phyloP scores from a whole-genome alignment of 768 basidiomycete species.

The Macrolepiota fuliginosa region DNA sequence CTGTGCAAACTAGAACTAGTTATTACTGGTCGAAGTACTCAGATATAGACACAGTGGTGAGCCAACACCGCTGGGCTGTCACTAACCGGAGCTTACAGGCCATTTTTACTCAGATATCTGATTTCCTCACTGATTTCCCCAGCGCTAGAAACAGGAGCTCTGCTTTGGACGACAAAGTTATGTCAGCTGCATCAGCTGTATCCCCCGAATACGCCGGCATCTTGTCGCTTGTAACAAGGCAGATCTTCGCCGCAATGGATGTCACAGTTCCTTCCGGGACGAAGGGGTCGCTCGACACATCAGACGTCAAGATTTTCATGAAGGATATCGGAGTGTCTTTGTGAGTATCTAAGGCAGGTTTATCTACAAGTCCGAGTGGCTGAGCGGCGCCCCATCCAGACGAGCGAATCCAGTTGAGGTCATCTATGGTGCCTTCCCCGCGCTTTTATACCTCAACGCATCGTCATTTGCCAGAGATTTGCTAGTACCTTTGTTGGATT shows the following conservation, averaged over 20 bases:
- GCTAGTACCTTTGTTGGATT: conserved; percentile 48
- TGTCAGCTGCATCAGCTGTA: conserved; percentile 32
- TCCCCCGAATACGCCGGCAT: conserved; percentile 39
- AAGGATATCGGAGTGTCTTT: conserved; percentile 41
- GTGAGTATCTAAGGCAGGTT: conserved; percentile 29
- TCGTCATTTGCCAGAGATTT: conserved; percentile 37
- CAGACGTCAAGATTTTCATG: conserved; percentile 45
- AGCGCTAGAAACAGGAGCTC: conserved; percentile 33
- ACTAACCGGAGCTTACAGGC: background rate
- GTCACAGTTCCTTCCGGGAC: conserved; percentile 35
- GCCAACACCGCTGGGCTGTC: conserved; percentile 15
- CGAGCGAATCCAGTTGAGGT: conserved; percentile 44
- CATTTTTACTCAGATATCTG: conserved; percentile 31
- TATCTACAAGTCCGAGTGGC: background rate
- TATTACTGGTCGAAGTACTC: conserved; percentile 36
- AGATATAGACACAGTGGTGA: conserved; percentile 29
- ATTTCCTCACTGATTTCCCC: conserved; percentile 40
- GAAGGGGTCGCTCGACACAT: conserved; percentile 27
- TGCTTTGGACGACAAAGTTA: conserved; percentile 36
- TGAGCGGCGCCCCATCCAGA: background rate
- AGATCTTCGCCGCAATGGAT: conserved; percentile 44
- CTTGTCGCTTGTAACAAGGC: conserved; percentile 40
- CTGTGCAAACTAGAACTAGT: conserved; percentile 27
- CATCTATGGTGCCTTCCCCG: conserved; percentile 41
- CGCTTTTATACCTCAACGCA: conserved; percentile 43